These are phyloP conservation scores for Aspergillus persii DNA, from an alignment of 2,329 filamentous ascomycete genomes.

Conservation along the genomic window DNA sequence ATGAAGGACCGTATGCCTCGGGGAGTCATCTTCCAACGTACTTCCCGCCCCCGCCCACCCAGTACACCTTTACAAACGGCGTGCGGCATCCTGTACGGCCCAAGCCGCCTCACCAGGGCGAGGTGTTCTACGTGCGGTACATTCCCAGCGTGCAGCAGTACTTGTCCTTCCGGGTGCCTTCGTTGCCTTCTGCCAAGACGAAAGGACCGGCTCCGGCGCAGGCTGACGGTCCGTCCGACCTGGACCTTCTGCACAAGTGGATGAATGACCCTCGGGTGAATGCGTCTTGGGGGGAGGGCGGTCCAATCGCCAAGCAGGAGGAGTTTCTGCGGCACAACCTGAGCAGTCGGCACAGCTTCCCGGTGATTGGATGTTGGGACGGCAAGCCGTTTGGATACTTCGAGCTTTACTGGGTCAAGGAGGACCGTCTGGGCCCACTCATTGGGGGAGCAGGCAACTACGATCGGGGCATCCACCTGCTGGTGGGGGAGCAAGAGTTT, in stretches of 20 bases:
- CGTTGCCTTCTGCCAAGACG: conserved; percentile 55
- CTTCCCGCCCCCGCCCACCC: conserved; percentile 78
- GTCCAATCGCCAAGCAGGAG: conserved; percentile 56
- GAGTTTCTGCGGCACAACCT: conserved; percentile 68
- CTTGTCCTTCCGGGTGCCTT: conserved; percentile 80
- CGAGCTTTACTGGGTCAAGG: conserved; percentile 97
- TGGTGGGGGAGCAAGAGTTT: conserved; percentile 91
- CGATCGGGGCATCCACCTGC: conserved; percentile 82
- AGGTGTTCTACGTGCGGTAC: conserved; percentile 86
- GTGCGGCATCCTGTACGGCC: conserved; percentile 82
- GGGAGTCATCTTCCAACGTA: conserved; percentile 84
- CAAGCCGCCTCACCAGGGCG: conserved; percentile 85
- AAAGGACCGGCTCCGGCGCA: conserved; percentile 40
- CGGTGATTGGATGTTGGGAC: conserved; percentile 90
- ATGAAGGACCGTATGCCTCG: conserved; percentile 28
- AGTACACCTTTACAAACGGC: conserved; percentile 75
- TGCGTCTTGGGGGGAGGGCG: conserved; percentile 76
- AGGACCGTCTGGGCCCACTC: conserved; percentile 73
- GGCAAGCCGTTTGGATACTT: conserved; percentile 96
- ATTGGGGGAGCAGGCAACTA: conserved; percentile 70
- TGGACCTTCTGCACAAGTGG: conserved; percentile 77
- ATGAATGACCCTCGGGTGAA: conserved; percentile 81
- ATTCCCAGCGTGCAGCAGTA: conserved; percentile 80
- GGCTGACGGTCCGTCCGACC: conserved; percentile 51
- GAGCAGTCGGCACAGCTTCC: conserved; percentile 73